Evolutionary conservation across 1,139 yeast species (phyloP).

Genomic region (Sugiyamaella sp.): DNA sequence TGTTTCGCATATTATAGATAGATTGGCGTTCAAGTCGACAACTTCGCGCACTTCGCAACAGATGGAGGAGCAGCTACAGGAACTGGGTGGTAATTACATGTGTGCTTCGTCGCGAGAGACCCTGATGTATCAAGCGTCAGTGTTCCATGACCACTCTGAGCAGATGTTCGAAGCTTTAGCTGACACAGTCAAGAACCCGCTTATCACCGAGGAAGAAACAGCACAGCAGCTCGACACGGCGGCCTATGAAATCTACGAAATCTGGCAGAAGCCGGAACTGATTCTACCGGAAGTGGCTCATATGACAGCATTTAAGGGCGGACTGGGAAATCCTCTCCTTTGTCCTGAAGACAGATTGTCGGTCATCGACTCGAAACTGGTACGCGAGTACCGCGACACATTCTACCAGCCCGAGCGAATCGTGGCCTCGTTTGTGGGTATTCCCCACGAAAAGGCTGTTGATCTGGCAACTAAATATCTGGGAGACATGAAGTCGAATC

Average conservation of each 20-base stretch:
- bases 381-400: conserved; percentile 63
- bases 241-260: conserved; percentile 78
- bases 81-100: conserved; percentile 92
- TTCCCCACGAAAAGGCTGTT: conserved; percentile 70
- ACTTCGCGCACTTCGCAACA: conserved; percentile 60
- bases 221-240: conserved; percentile 75
- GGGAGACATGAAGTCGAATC: conserved; percentile 55
- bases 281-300: conserved; percentile 87
- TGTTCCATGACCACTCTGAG: conserved; percentile 84
- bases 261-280: conserved; percentile 82
- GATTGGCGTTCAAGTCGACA: conserved; percentile 85
- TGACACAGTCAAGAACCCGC: conserved; percentile 79
- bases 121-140: conserved; percentile 91
- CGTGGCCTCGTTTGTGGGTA: conserved; percentile 89
- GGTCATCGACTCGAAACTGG: conserved; percentile 53
- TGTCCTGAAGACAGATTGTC: conserved; percentile 75
- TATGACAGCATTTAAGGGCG: conserved; percentile 74
- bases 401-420: conserved; percentile 81
- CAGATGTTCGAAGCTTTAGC: conserved; percentile 76
- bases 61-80: conserved; percentile 75
- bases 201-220: conserved; percentile 68
- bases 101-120: conserved; percentile 92
- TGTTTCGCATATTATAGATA: conserved; percentile 78
- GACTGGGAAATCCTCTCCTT: conserved; percentile 83
- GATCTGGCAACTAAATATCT: conserved; percentile 63